Conservation (phyloP, 2,329 filamentous ascomycete genomes). For the Herpotrichia juniperi region DNA sequence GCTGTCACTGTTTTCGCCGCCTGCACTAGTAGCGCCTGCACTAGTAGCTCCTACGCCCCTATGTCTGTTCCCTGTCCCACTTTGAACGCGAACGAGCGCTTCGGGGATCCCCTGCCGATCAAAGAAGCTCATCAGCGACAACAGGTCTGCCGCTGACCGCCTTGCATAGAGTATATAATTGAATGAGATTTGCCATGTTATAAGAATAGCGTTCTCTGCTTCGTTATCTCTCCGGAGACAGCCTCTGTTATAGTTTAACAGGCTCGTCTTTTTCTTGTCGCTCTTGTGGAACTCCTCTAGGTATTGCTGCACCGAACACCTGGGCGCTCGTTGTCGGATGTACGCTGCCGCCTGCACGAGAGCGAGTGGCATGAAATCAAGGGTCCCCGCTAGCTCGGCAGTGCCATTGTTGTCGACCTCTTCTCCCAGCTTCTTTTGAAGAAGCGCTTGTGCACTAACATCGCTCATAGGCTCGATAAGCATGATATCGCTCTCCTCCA, state of each 20-base stretch:
- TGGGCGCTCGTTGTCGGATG: constrained; percentile 12
- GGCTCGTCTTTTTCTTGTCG: constrained; percentile 28
- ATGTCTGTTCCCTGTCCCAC: too few relatives aligned
- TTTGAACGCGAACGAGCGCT: constrained; percentile 1
- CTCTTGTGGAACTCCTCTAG: constrained; percentile 44
- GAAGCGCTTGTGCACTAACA: background rate
- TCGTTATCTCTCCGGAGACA: constrained; percentile 35
- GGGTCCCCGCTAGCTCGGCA: too few relatives aligned
- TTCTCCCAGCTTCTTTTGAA: constrained; percentile 8
- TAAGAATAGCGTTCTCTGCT: constrained; percentile 40
- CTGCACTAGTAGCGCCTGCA: too few relatives aligned
- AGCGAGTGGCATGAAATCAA: too few relatives aligned
- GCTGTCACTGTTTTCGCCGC: too few relatives aligned
- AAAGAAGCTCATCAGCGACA: constrained; percentile 21
- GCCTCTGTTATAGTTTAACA: constrained; percentile 19
- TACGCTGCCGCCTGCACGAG: too few relatives aligned
- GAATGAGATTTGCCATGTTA: constrained; percentile 36
- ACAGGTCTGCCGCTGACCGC: constrained; percentile 15
- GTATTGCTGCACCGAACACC: constrained; percentile 34
- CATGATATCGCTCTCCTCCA: constrained; percentile 5
- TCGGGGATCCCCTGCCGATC: constrained; percentile 16
- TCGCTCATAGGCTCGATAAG: constrained; percentile 3
- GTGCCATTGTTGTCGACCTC: too few relatives aligned
- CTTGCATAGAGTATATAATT: constrained; percentile 36
- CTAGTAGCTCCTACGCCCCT: too few relatives aligned